A percentile compares a stretch with the other conserved stretches of the same genome.
Conservation (phyloP, 2,329 filamentous ascomycete species). For the Phialophora macrospora region DNA sequence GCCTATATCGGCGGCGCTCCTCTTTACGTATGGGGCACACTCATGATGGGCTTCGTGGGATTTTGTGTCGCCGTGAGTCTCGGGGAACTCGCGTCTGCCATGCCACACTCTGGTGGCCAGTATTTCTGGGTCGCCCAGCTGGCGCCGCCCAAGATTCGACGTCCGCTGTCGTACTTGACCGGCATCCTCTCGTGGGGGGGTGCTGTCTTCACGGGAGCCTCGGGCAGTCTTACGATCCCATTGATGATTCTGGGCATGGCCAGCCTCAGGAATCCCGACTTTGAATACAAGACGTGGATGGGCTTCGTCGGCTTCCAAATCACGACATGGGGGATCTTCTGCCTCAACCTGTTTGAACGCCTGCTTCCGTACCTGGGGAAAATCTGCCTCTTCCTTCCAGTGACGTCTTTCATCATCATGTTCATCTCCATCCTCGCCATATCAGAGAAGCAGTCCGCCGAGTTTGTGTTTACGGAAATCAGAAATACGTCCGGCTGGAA, state of each 20-base stretch:
- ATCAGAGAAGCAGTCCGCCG: constrained; percentile 29
- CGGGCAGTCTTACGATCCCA: constrained; percentile 18
- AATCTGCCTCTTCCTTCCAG: constrained; percentile 30
- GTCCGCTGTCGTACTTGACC: constrained; percentile 54
- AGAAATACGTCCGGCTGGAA: constrained; percentile 41
- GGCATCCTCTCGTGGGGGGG: constrained; percentile 63
- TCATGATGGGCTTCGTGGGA: constrained; percentile 47
- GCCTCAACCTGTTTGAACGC: constrained; percentile 20
- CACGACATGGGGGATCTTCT: constrained; percentile 20
- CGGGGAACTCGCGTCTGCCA: constrained; percentile 53
- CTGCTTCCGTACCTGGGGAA: constrained; percentile 27
- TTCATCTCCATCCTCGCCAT: constrained; percentile 40
- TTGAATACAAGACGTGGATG: constrained; percentile 33
- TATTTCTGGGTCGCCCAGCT: constrained; percentile 39
- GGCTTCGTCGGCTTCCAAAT: constrained; percentile 36
- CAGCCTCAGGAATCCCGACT: constrained; percentile 28
- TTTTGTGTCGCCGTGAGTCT: constrained; percentile 59
- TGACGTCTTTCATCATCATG: constrained; percentile 36
- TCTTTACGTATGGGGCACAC: constrained; percentile 7
- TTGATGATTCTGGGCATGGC: constrained; percentile 27
- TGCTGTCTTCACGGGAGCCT: constrained; percentile 58
- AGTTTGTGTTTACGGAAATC: constrained; percentile 32
- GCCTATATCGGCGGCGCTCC: constrained; percentile 6
- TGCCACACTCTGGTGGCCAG: constrained; percentile 56
- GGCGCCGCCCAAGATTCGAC: constrained; percentile 53